These are phyloP conservation scores for Penicillium sp. DNA, from an alignment of 2,329 filamentous ascomycete genomes.

Conservation along the genomic window DNA sequence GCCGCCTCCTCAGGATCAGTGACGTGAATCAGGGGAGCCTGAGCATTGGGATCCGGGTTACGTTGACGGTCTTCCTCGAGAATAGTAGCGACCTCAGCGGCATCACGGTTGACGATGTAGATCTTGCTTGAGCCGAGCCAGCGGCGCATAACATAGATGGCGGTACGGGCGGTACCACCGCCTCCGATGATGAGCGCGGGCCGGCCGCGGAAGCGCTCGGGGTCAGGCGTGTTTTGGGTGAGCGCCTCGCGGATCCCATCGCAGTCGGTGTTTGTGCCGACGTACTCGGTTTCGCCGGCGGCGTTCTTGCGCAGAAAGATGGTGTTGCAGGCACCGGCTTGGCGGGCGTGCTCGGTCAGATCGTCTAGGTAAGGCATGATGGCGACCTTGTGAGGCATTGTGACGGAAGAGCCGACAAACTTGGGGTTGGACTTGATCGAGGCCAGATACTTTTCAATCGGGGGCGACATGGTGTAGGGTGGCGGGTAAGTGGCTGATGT, in stretches of 20 bases:
- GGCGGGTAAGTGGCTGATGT: constrained; percentile 32
- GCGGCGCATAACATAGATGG: constrained; percentile 70
- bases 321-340: constrained; percentile 77
- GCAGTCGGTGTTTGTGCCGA: constrained; percentile 79
- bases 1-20: constrained; percentile 60
- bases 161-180: constrained; percentile 73
- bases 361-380: constrained; percentile 72
- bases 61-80: constrained; percentile 62
- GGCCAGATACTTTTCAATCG: constrained; percentile 35
- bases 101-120: constrained; percentile 75
- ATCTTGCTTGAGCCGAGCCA: constrained; percentile 67
- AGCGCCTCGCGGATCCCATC: constrained; percentile 75
- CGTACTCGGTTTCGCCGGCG: constrained; percentile 53
- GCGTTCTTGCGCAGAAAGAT: constrained; percentile 59
- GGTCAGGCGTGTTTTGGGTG: constrained; percentile 48
- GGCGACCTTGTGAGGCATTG: constrained; percentile 80
- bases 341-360: constrained; percentile 68
- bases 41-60: constrained; percentile 42
- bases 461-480: constrained; percentile 35
- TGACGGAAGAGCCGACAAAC: constrained; percentile 65
- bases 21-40: constrained; percentile 57
- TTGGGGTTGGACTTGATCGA: constrained; percentile 39
- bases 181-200: constrained; percentile 74
- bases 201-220: constrained; percentile 42
- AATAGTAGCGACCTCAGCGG: constrained; percentile 65